Conservation (phyloP, 768 basidiomycete species). For the Roridomyces roridus region DNA sequence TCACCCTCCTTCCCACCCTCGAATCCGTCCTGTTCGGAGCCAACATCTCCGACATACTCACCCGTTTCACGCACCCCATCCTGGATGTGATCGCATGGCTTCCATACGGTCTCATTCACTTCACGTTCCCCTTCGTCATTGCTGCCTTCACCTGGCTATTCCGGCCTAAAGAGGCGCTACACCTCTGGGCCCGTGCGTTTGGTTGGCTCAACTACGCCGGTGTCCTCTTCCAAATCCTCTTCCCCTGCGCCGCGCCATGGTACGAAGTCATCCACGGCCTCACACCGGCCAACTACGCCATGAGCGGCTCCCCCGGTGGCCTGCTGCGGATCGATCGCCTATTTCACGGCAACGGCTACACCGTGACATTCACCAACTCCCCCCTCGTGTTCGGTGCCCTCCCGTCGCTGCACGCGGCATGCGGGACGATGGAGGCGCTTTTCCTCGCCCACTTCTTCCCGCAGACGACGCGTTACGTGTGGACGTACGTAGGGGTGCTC, state of each 20-base stretch:
- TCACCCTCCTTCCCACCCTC: slow-evolving; percentile 91
- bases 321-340: slow-evolving; percentile 90
- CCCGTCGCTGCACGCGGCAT: slow-evolving; percentile 90
- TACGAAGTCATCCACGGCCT: slow-evolving; percentile 97
- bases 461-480: slow-evolving; percentile 65
- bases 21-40: slow-evolving; percentile 96
- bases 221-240: slow-evolving; percentile 84
- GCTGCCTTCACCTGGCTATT: slow-evolving; percentile 91
- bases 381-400: slow-evolving; percentile 98
- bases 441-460: slow-evolving; percentile 97
- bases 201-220: slow-evolving; percentile 93
- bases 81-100: slow-evolving; percentile 96
- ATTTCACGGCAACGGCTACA: slow-evolving; percentile 80
- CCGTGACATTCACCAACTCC: slow-evolving; percentile 79
- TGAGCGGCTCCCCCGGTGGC: slow-evolving; percentile 93
- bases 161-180: slow-evolving; percentile 78
- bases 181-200: slow-evolving; percentile 85
- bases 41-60: slow-evolving; percentile 96
- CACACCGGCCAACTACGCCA: slow-evolving; percentile 91
- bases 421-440: slow-evolving; percentile 90
- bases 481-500: slow-evolving; percentile 83
- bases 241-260: slow-evolving; percentile 97
- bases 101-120: slow-evolving; percentile 96
- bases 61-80: slow-evolving; percentile 89
- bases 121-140: slow-evolving; percentile 84